A percentile compares a stretch with the other conserved stretches of the same genome.
Evolutionary conservation across 331 rosid genomes (phyloP).

Genomic region (Malus hybrid): DNA sequence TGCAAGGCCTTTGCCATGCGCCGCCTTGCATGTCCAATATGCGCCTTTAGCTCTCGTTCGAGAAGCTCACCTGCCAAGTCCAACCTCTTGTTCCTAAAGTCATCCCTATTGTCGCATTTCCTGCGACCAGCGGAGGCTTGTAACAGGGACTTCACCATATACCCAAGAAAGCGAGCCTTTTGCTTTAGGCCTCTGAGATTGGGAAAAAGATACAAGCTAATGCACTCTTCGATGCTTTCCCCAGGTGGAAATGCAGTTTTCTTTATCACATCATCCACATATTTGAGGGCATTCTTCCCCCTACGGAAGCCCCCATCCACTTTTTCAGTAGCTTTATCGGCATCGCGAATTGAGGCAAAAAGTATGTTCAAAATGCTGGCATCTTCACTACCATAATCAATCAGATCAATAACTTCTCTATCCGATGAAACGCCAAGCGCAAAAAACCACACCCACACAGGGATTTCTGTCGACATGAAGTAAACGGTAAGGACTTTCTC

Average conservation of each 20-base stretch:
- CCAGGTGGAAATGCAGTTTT: constrained; percentile 62
- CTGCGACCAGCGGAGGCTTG: constrained; percentile 68
- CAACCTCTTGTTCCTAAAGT: constrained; percentile 82
- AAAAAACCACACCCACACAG: constrained; percentile 81
- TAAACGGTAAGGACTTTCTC: constrained; percentile 68
- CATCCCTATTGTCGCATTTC: constrained; percentile 80
- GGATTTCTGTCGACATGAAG: constrained; percentile 69
- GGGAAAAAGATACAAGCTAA: constrained; percentile 50
- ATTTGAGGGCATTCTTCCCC: constrained; percentile 31
- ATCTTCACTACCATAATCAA: constrained; percentile 53
- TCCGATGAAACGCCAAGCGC: constrained; percentile 78
- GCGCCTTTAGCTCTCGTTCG: constrained; percentile 83
- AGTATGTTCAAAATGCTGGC: constrained; percentile 52
- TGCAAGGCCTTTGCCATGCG: constrained; percentile 80
- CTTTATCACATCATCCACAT: constrained; percentile 42
- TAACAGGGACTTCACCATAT: constrained; percentile 88
- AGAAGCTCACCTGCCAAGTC: constrained; percentile 83
- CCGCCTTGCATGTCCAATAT: constrained; percentile 73
- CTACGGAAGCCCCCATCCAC: constrained; percentile 43
- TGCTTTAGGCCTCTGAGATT: constrained; percentile 45
- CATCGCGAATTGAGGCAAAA: constrained; percentile 66
- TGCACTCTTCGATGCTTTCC: constrained; percentile 68
- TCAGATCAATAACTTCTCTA: constrained; percentile 62
- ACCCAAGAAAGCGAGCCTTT: constrained; percentile 77
- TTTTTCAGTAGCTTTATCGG: constrained; percentile 54